These are phyloP conservation scores for Exophiala phaeomuriformis DNA, from an alignment of 2,329 filamentous ascomycete genomes.

Conservation along the genomic window DNA sequence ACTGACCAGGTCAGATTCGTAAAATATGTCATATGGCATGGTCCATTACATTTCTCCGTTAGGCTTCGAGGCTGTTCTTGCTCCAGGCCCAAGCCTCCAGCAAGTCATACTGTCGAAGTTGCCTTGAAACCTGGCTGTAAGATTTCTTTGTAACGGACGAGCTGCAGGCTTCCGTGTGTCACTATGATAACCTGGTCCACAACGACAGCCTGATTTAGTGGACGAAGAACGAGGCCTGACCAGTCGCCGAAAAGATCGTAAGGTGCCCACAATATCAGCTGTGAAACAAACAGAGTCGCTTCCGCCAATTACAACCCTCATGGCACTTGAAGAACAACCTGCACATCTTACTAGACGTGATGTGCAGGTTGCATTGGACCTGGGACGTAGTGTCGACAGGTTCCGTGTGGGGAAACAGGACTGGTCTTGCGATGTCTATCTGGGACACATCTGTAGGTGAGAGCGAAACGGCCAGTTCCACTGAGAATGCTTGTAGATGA, in stretches of 20 bases:
- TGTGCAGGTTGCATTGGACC: constrained; percentile 14
- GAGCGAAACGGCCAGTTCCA: constrained; percentile 11
- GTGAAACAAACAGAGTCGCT: constrained; percentile 17
- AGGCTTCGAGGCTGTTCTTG: constrained; percentile 7
- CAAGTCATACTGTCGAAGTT: constrained; percentile 18
- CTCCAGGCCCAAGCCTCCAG: constrained; percentile 5
- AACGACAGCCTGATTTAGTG: constrained; percentile 19
- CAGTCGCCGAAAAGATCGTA: constrained; percentile 15
- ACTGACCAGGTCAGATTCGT: constrained; percentile 7
- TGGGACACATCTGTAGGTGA: constrained; percentile 4
- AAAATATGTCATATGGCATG: constrained; percentile 20
- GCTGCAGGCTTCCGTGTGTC: constrained; percentile 21
- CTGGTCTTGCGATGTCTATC: constrained; percentile 6
- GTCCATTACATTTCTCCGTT: constrained; percentile 12
- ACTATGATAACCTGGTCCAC: constrained; percentile 20
- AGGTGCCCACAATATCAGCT: constrained; percentile 16
- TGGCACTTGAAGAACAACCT: constrained; percentile 9
- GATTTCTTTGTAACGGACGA: constrained; percentile 24
- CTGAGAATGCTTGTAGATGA: constrained; percentile 6
- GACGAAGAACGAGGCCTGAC: constrained; percentile 8
- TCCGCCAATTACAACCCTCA: constrained; percentile 9
- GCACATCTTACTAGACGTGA: constrained; percentile 9
- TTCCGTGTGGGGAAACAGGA: constrained; percentile 23
- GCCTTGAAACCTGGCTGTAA: constrained; percentile 24
- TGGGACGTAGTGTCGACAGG: constrained; percentile 16